Percentiles rank a stretch among this genome's conserved stretches.
Conservation (phyloP, 2,329 filamentous ascomycete genomes). For the Trichoderma sp. region DNA sequence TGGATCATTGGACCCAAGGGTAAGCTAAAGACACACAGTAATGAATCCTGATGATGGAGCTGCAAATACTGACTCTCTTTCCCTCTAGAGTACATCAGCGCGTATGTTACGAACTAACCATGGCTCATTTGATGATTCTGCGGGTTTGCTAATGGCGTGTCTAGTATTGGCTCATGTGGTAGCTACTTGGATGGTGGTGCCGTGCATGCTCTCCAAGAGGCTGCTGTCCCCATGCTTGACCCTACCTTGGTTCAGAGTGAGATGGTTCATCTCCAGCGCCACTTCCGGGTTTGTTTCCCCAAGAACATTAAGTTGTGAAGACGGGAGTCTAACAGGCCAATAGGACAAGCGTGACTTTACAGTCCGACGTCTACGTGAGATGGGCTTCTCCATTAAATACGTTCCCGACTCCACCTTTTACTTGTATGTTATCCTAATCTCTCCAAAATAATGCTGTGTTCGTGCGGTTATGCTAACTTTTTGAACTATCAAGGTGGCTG, state of each 20-base stretch:
- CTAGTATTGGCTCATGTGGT: conserved; percentile 79
- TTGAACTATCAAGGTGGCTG: conserved; percentile 46
- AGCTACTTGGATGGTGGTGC: conserved; percentile 93
- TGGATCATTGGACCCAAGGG: conserved; percentile 92
- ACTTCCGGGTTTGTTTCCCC: conserved; percentile 69
- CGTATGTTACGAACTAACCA: conserved; percentile 47
- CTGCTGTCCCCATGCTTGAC: conserved; percentile 90
- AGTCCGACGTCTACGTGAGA: conserved; percentile 73
- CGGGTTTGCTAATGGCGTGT: neutral
- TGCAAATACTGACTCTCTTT: conserved; percentile 17
- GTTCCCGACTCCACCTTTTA: conserved; percentile 94
- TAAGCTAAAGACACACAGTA: conserved; percentile 30
- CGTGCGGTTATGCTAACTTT: neutral
- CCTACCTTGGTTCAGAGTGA: conserved; percentile 76
- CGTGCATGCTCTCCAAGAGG: conserved; percentile 94
- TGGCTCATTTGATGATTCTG: neutral
- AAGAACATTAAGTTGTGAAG: neutral
- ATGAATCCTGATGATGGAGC: neutral
- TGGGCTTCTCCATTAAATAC: conserved; percentile 84
- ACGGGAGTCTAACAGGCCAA: neutral
- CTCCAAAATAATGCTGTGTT: no score
- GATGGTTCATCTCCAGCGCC: conserved; percentile 84
- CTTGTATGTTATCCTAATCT: conserved; percentile 63
- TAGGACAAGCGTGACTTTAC: conserved; percentile 90
- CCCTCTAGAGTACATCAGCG: conserved; percentile 77